Evolutionary conservation across 176 grass and related monocot genomes (phyloP).

Genomic region (Ensete ventricosum): DNA sequence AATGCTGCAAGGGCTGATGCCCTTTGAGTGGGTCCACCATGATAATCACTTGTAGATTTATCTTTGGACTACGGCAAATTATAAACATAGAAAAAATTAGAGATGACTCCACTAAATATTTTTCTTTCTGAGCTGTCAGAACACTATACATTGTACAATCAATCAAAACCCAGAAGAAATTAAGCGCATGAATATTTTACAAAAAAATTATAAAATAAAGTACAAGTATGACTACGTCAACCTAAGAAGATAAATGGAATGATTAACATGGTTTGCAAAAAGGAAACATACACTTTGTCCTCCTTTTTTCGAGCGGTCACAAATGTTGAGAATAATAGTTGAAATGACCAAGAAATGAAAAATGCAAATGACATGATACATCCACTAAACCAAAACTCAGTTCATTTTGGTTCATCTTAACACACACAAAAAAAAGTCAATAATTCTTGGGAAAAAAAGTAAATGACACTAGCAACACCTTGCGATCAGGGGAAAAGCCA

Average conservation of each 20-base stretch:
- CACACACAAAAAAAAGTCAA: background rate
- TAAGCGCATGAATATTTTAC: too few species aligned
- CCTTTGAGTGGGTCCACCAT: slow-evolving; percentile 12
- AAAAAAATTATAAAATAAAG: background rate
- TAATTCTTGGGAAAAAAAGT: background rate
- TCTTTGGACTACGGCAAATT: slow-evolving; percentile 33
- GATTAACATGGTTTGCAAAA: too few species aligned
- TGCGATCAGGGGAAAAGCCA: background rate
- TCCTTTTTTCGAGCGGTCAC: too few species aligned
- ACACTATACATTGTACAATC: background rate
- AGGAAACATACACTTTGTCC: too few species aligned
- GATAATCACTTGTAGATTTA: slow-evolving; percentile 9
- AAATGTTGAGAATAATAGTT: background rate
- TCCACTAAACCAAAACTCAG: background rate
- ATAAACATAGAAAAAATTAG: background rate
- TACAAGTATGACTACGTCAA: background rate
- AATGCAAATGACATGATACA: background rate
- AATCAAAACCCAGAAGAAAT: background rate
- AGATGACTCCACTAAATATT: background rate
- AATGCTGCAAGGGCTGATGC: slow-evolving; percentile 17
- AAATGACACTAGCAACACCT: background rate
- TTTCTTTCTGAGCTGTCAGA: background rate
- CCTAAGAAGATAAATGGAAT: background rate
- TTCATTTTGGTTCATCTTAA: background rate
- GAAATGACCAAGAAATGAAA: background rate